A percentile compares a stretch with the other conserved stretches of the same genome.
Evolutionary conservation across 495 filamentous ascomycete species (phyloP).

Genomic region (Hyaloscypha variabilis): DNA sequence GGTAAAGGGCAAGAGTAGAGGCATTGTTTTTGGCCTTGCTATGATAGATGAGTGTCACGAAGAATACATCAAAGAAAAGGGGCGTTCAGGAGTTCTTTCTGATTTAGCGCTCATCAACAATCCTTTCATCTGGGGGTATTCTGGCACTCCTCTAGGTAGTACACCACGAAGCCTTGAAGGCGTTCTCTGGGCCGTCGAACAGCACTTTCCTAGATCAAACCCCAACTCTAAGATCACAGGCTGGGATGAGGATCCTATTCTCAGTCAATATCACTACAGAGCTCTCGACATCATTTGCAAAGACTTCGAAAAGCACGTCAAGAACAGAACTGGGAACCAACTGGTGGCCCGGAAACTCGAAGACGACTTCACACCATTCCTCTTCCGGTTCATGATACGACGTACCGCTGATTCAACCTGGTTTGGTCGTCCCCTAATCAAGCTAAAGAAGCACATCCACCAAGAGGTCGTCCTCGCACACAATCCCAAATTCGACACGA

Average conservation of each 20-base stretch:
- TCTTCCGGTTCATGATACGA: slow-evolving; percentile 16
- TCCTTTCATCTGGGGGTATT: slow-evolving; percentile 23
- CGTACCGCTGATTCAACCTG: slow-evolving; percentile 19
- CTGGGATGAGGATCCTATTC: slow-evolving; percentile 4
- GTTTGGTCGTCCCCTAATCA: slow-evolving; percentile 19
- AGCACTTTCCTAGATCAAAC: background rate
- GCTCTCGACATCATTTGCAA: slow-evolving; percentile 14
- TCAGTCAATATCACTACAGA: background rate
- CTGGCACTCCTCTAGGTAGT: slow-evolving; percentile 13
- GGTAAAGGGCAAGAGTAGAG: slow-evolving; percentile 6
- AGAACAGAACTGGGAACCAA: background rate
- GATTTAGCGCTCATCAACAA: slow-evolving; percentile 2
- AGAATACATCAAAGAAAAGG: slow-evolving; percentile 7
- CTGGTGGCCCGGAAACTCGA: background rate
- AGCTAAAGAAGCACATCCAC: slow-evolving; percentile 18
- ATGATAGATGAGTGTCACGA: slow-evolving; percentile 26
- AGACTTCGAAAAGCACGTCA: slow-evolving; percentile 2
- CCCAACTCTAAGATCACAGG: background rate
- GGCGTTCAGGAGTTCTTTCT: slow-evolving; percentile 1
- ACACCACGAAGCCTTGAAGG: slow-evolving; percentile 17
- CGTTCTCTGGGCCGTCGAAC: slow-evolving; percentile 16
- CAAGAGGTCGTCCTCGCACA: slow-evolving; percentile 12
- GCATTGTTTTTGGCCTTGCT: slow-evolving; percentile 23
- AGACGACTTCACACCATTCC: slow-evolving; percentile 4
- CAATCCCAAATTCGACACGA: background rate